Base-by-base conservation (phyloP, 306 rosid species). In the Lathyrus oleraceus region DNA sequence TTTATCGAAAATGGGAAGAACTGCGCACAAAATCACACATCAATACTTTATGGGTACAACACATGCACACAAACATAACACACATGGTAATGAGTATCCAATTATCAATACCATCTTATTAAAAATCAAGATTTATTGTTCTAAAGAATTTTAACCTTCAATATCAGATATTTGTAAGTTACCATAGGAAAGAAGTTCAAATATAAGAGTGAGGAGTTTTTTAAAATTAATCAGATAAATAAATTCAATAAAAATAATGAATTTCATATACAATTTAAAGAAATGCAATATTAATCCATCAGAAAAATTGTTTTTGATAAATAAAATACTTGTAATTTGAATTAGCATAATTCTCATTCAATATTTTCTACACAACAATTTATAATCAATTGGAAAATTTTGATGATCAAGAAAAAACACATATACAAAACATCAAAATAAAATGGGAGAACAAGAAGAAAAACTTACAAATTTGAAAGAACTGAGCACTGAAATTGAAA, bases 391-490 rank as follows among this genome's bases (percentile, higher is more conserved):
- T 2, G 28, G 0, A 25, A 25, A 25, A 3, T 2, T 25, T 25
- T 25, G 28, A 25, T 25, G 28, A 25, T 25, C 66, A 61, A 4
- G 69, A 3, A 48, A 75, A 66, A 15, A 66, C 54, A 73, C 90
- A 61, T 2, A 10, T 12, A n/a, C 1, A 1, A 14, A 5, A 43
- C 0, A 51, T 7, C 3, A 51, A 4, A 6, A 3, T 2, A 2
- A 51, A 51, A 10, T 5, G 15, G 8, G 1, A 57, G 12, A 17
- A 2, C 39, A 9, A 14, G 27, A 57, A 32, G 71, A 62, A 15
- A 66, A 64, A 73, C 90, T 86, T 78, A 86, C 90, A 51, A 77
- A 77, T 81, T 82, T 36, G 14, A 35, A 42, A 85, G 12, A 77
- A 71, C n/a, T n/a, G n/a, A 1, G n/a, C 3, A 42, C 6, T 42